Evolutionary conservation across 768 basidiomycete species (phyloP), one percentile per base, ranked within the genome.

Genomic region (Mycena olivaceomarginata): DNA sequence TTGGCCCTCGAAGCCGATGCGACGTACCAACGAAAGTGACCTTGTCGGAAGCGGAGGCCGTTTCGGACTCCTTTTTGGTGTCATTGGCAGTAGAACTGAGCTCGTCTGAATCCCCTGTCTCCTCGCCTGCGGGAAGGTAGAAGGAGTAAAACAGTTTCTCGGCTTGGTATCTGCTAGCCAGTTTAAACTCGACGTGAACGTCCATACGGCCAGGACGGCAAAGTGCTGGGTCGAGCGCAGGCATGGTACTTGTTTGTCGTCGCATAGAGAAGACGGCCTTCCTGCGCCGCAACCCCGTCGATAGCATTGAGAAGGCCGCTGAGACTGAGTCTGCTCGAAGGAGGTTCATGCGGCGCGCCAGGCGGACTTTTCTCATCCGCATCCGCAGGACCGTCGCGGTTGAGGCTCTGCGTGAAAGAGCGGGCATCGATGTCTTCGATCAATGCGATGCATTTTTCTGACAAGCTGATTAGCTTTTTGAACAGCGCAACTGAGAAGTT

Each of bases 351-450:
- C 11, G 78, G 41, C 22, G 74, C 70, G 16, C n/a, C 63, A 4
- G n/a, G 4, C 5, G 4, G 39, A 31, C 31, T 31, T 31, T 31
- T 4, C 31, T 31, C 31, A 31, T 31, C 31, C 0, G 40, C 20
- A 66, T 66, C 65, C 20, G 22, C 69, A 63, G 53, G 31, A 62
- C 75, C 80, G 31, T 89, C 88, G n/a, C 89, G 88, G 70, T 86
- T 90, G n/a, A 90, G 65, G 22, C 79, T 82, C 66, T 85, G 83
- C 37, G 85, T 85, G 84, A 96, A 94, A 3, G 94, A 94, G n/a
- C n/a, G n/a, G 2, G 93, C 94, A 78, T 97, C 96, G 72, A 96
- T 93, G 82, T 96, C 96, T 82, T 96, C 95, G 91, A 96, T 95
- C 53, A 96, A 87, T 5, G 93, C 91, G 70, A 96, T 93, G 80